A percentile compares a stretch with the other conserved stretches of the same genome.
Conservation (phyloP, 1,139 yeast species). For the Zygosaccharomyces sapae region DNA sequence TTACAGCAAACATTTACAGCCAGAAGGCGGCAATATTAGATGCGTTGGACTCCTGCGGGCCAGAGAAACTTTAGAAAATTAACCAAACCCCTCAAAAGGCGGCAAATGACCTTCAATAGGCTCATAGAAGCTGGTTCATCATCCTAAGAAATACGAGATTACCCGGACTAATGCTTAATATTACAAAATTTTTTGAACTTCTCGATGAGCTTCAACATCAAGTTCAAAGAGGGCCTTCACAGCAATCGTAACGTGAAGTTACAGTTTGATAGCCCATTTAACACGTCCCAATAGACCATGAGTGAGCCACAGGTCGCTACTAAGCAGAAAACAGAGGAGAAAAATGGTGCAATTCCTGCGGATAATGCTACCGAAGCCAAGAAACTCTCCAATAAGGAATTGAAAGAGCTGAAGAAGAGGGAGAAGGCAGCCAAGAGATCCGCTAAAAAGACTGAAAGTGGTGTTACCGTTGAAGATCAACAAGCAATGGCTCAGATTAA, state of each 20-base stretch:
- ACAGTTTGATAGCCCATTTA: not conserved
- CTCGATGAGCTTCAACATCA: constrained; percentile 3
- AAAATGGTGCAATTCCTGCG: not conserved
- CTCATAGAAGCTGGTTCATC: not conserved
- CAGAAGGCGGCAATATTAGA: too few relatives aligned
- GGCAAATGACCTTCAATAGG: not conserved
- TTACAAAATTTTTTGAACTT: constrained; percentile 5
- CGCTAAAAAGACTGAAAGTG: constrained; percentile 37
- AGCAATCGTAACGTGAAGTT: not conserved
- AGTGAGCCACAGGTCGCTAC: constrained; percentile 16
- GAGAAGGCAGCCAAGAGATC: constrained; percentile 84
- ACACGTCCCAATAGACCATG: not conserved
- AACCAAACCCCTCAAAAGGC: too few relatives aligned
- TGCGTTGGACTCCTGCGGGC: too few relatives aligned
- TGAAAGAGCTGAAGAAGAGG: constrained; percentile 80
- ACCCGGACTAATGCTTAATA: constrained; percentile 1
- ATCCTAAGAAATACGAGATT: not conserved
- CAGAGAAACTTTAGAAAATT: too few relatives aligned
- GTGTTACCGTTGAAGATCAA: constrained; percentile 36
- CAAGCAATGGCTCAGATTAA: constrained; percentile 35
- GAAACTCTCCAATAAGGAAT: constrained; percentile 67
- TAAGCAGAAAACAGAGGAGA: not conserved
- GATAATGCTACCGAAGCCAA: constrained; percentile 20
- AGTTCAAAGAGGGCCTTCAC: not conserved
- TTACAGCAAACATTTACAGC: not conserved